phyloP scores from a whole-genome alignment of 108 stramenopile species.

The Pseudonitzschia multiseries region DNA sequence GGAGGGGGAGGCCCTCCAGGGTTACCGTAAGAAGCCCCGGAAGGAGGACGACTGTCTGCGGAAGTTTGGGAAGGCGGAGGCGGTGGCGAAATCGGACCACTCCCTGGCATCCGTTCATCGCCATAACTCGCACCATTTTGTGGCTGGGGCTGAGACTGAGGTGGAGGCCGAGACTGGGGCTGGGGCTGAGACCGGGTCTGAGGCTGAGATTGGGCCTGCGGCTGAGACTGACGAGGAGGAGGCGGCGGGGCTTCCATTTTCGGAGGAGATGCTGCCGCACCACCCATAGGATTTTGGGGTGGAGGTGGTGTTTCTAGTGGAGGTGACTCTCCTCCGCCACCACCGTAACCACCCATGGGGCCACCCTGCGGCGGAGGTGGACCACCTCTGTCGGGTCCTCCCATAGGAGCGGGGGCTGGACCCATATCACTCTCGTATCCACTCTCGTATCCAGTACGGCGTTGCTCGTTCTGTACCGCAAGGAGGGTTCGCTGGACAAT shows the following conservation, averaged over 20 bases:
- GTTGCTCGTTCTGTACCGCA: slow-evolving; percentile 14
- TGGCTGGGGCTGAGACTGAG: not conserved
- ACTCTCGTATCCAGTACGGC: not conserved
- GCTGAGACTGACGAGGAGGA: not conserved
- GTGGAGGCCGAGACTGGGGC: not conserved
- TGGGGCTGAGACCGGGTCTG: not conserved
- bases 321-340: slow-evolving; percentile 1
- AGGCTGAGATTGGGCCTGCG: slow-evolving; percentile 4
- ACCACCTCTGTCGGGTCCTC: not conserved
- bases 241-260: not conserved
- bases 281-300: not conserved
- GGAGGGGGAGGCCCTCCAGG: not conserved
- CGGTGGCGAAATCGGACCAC: slow-evolving; percentile 10
- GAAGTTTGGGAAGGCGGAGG: not conserved
- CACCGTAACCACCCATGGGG: not conserved
- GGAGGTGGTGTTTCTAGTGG: not conserved
- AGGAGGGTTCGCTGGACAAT: slow-evolving; percentile 2
- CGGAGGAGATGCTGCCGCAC: not conserved
- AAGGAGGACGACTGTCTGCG: not conserved
- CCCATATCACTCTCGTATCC: not conserved
- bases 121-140: not conserved
- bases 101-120: not conserved
- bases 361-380: slow-evolving; percentile 8
- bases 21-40: not conserved
- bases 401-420: not conserved